Evolutionary conservation across 441 rosid genomes (phyloP).

Genomic region (Hypseocharis bilobata): DNA sequence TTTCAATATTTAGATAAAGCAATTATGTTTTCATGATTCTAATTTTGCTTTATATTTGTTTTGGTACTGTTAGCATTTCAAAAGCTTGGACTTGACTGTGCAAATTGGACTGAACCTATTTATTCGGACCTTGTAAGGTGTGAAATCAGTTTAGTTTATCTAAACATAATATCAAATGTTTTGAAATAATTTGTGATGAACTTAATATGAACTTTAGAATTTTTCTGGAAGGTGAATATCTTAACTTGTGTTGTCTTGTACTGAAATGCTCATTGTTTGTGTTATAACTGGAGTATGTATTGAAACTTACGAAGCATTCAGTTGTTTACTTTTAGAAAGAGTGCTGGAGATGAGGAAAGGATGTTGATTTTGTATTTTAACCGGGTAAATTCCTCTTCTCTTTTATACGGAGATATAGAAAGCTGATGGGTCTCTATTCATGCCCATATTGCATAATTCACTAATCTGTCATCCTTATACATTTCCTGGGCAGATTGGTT

Average conservation of each 20-base stretch:
- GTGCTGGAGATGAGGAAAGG: conserved; percentile 76
- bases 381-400: conserved; percentile 36
- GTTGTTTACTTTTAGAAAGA: conserved; percentile 42
- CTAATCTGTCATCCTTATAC: conserved; percentile 13
- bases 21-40: conserved; percentile 7
- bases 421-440: not conserved
- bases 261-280: not conserved
- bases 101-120: conserved; percentile 82
- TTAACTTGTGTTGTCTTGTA: not conserved
- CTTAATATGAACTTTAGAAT: not conserved
- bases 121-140: conserved; percentile 69
- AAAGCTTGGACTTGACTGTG: conserved; percentile 91
- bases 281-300: not conserved
- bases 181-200: not conserved
- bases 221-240: not conserved
- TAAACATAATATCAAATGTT: not conserved
- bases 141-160: not conserved
- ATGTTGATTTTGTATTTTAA: conserved; percentile 74
- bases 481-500: conserved; percentile 62
- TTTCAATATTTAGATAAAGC: not conserved
- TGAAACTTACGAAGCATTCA: conserved; percentile 16
- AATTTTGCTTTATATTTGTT: conserved; percentile 7
- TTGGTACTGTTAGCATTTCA: conserved; percentile 49
- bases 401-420: conserved; percentile 7
- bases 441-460: conserved; percentile 7